Base-by-base conservation (phyloP, 2,329 filamentous ascomycete genomes). In the Thyridium curvatum region DNA sequence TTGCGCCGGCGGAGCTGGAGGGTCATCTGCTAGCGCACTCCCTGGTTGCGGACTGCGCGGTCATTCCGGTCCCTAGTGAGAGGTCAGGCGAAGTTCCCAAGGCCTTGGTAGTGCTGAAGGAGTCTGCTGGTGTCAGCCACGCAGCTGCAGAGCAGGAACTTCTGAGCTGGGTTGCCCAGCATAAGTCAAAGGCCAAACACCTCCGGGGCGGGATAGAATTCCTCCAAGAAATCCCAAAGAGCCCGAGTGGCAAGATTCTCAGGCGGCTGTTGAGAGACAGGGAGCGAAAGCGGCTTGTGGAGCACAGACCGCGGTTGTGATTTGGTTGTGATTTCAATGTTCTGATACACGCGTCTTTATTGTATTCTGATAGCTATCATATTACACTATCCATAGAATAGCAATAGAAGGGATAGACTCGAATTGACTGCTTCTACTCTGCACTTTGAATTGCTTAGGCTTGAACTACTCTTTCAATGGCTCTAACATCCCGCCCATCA, bases 1-100 rank as follows among this genome's bases (percentile, higher is more conserved):
- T 90, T 18, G 82, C 84, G 2, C 84, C 84, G 0, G 84, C 84
- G 1, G 84, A 89, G 53, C 72, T 90, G 2, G 85, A 90, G 61
- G 79, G 82, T 3, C 81, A 86, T 51, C 66, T 90, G 8, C 74
- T 89, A 13, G 74, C 77, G 1, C 84, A 88, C 53, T 76, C 79
- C 0, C 68, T 69, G 8, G 84, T 89, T 17, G 74, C 75, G 30
- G 85, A 90, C 58, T 84, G 79, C 48, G 78, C 84, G 7, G 84
- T 90, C 4, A 85, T 89, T 45, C 79, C 79, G 10, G 66, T 87
- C 2, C 80, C 78, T 0, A 66, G 78, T 33, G 65, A 71, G 14
- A 61, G 66, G 18, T 69, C 74, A 3, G 77, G 74, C 1, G 79
- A 84, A 53, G 68, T 81, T 3, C 78, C 79, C 0, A 66, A 79